Evolutionary conservation across 1,139 yeast genomes (phyloP), one percentile per base, ranked within the genome.

Genomic region (Candida gigantensis): DNA sequence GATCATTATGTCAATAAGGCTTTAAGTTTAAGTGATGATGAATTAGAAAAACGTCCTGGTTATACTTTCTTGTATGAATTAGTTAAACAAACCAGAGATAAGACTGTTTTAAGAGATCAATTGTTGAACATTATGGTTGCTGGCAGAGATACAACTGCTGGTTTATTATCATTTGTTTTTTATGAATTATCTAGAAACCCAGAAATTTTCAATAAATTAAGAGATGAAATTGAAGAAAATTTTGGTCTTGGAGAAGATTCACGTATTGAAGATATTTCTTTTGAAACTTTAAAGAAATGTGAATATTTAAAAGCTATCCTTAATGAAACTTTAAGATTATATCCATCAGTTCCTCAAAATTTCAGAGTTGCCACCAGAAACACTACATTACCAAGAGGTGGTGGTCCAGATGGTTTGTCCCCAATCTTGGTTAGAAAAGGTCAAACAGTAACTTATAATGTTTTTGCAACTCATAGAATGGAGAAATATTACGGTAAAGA

Each of bases 81-180:
- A 44, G 74, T 61, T 24, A 71, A 73, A 48, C 72, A 72, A 45
- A 74, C 81, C 1, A 62, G 70, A 39, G 70, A 77, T 50, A 77
- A 75, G 6, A 55, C 47, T 24, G 60, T 68, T n/a, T 65, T 77
- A 45, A 65, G 78, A 34, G 78, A 74, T 47, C 80, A 76, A 52
- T 62, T 72, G 26, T 58, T 77, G 46, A 74, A 74, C 45, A 71
- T 77, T 44, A 55, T 77, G 40, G 57, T 76, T 18, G 81, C 81
- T 17, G 81, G 79, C 13, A 62, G 81, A 50, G 81, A 76, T 51
- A 77, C 83, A 31, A 77, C 82, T 12, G 81, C 82, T 1, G 74
- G 77, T 3, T 58, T 75, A 30, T 65, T 77, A 37, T 68, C 77
- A 5, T 76, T 72, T 54, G 48, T 64, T 9, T 60, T 76, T 36